These are phyloP conservation scores for Fusarium bactridioides DNA, from an alignment of 2,329 filamentous ascomycete species.

Conservation along the genomic window DNA sequence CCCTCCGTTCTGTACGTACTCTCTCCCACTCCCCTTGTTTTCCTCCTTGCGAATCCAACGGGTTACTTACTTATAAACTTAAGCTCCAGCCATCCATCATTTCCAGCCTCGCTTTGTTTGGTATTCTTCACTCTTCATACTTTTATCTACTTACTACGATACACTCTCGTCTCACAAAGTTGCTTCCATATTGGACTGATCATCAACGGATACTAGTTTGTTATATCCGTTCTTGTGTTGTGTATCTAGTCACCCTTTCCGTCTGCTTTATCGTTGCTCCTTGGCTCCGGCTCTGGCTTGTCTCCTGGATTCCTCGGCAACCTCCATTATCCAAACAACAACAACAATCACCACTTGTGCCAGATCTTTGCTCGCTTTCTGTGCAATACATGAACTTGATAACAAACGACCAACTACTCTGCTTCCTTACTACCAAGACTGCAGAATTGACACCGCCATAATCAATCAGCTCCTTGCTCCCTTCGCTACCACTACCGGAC, in stretches of 20 bases:
- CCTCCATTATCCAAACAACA: slow-evolving; percentile 8
- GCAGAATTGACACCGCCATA: slow-evolving; percentile 25
- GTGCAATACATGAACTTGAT: slow-evolving; percentile 25
- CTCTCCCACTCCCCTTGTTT: slow-evolving; percentile 23
- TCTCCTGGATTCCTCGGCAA: slow-evolving; percentile 19
- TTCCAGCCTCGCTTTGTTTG: slow-evolving; percentile 28
- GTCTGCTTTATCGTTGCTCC: slow-evolving; percentile 11
- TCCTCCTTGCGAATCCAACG: slow-evolving; percentile 19
- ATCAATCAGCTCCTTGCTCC: slow-evolving; percentile 1
- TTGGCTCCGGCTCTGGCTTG: background rate
- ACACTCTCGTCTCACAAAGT: background rate
- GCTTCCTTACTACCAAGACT: background rate
- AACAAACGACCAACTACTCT: background rate
- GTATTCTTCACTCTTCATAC: slow-evolving; percentile 18
- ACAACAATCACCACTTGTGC: slow-evolving; percentile 9
- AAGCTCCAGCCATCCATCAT: slow-evolving; percentile 33
- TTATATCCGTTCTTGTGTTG: background rate
- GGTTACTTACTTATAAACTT: slow-evolving; percentile 34
- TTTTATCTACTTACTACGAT: background rate
- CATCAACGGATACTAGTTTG: background rate
- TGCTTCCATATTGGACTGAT: background rate
- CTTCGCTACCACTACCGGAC: slow-evolving; percentile 1
- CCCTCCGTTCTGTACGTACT: background rate
- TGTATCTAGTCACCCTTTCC: background rate
- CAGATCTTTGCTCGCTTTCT: background rate